A percentile compares a stretch with the other conserved stretches of the same genome.
phyloP scores from a whole-genome alignment of 306 rosid species.

The Sphenostylis stenocarpa region DNA sequence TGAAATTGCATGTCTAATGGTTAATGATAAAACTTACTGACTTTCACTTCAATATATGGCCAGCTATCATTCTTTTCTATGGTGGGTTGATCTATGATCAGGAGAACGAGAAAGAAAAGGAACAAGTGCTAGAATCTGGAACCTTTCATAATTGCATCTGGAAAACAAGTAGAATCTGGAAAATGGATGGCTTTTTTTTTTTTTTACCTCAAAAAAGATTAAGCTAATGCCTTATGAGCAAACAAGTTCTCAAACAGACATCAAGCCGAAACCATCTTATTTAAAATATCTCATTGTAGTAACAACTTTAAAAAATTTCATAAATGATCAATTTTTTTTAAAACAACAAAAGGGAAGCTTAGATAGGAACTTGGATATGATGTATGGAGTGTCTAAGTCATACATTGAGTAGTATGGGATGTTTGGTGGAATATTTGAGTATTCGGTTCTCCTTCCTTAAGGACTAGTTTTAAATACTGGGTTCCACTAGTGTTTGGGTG shows the following conservation, averaged over 20 bases:
- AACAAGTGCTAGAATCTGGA: conserved; percentile 5
- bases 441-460: too few species aligned
- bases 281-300: not conserved
- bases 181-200: not conserved
- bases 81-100: not conserved
- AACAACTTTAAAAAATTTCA: not conserved
- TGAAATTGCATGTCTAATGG: not conserved
- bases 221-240: not conserved
- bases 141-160: not conserved
- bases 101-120: not conserved
- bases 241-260: not conserved
- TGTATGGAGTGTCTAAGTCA: too few species aligned
- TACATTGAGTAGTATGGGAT: too few species aligned
- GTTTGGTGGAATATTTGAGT: too few species aligned
- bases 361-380: too few species aligned
- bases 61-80: not conserved
- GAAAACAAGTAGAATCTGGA: not conserved
- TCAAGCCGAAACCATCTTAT: not conserved
- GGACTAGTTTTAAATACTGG: too few species aligned
- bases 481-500: too few species aligned
- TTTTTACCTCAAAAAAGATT: not conserved
- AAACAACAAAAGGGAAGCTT: not conserved
- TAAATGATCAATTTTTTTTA: not conserved
- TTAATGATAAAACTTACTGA: not conserved
- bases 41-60: conserved; percentile 20